Percentiles rank a stretch among this genome's conserved stretches.
Conservation (phyloP, 1,284 basidiomycete species). For the Taiwanofungus camphoratus region DNA sequence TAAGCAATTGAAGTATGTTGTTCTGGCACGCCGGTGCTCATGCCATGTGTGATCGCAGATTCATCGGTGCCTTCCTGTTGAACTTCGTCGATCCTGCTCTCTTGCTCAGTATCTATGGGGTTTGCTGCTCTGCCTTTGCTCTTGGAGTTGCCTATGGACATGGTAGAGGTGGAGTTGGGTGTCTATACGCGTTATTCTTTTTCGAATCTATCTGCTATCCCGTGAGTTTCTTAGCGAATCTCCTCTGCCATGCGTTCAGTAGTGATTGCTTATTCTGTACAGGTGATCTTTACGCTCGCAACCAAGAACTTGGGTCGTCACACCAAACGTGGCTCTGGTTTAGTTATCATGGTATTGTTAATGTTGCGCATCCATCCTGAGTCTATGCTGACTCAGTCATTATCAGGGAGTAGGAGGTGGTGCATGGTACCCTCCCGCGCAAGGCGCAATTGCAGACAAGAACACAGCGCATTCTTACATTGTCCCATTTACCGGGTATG, state of each 20-base stretch:
- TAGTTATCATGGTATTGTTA: constrained; percentile 54
- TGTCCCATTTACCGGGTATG: constrained; percentile 53
- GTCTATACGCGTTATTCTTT: constrained; percentile 69
- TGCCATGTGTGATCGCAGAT: constrained; percentile 33
- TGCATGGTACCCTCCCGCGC: constrained; percentile 71
- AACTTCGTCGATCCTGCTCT: constrained; percentile 62
- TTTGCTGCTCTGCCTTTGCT: constrained; percentile 48
- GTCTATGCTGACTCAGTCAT: constrained; percentile 1
- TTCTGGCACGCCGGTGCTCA: neutral
- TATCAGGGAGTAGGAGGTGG: constrained; percentile 63
- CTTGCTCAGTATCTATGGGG: constrained; percentile 50
- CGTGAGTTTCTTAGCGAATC: constrained; percentile 33
- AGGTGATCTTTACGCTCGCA: constrained; percentile 68
- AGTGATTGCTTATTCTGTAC: constrained; percentile 1
- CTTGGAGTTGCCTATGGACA: constrained; percentile 48
- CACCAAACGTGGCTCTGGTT: constrained; percentile 64
- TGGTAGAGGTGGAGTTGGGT: constrained; percentile 53
- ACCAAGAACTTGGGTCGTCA: constrained; percentile 67
- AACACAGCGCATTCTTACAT: constrained; percentile 50
- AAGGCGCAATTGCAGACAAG: constrained; percentile 61
- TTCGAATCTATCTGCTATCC: constrained; percentile 74
- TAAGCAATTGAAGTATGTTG: constrained; percentile 24
- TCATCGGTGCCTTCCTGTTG: constrained; percentile 59
- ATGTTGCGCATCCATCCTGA: constrained; percentile 8
- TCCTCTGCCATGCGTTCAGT: constrained; percentile 5